Conservation (phyloP, 2,329 filamentous ascomycete genomes). For the Mycocentrospora acerina region DNA sequence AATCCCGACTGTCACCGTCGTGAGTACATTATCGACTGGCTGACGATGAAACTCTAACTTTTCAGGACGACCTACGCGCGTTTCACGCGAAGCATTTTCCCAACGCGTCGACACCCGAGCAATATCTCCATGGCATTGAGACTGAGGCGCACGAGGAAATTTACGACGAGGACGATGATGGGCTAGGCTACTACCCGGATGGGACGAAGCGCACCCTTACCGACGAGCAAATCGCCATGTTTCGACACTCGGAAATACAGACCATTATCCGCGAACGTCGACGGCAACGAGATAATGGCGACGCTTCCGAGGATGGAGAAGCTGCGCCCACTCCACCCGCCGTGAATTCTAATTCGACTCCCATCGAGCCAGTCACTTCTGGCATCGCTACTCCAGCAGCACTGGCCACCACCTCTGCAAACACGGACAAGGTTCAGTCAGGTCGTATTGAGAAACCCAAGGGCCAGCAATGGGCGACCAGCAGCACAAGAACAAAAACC, state of each 20-base stretch:
- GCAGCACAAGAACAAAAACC: constrained; percentile 25
- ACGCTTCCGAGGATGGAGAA: constrained; percentile 16
- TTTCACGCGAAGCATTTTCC: constrained; percentile 50
- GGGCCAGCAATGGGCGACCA: constrained; percentile 29
- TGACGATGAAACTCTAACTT: constrained; percentile 12
- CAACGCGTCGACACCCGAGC: constrained; percentile 36
- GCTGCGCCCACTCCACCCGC: not conserved
- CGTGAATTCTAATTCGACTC: not conserved
- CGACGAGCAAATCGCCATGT: constrained; percentile 87
- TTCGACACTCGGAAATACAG: constrained; percentile 85
- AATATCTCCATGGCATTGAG: constrained; percentile 31
- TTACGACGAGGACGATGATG: constrained; percentile 59
- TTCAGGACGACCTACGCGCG: constrained; percentile 46
- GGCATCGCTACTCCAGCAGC: not conserved
- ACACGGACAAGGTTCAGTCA: constrained; percentile 12
- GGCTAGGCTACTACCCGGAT: constrained; percentile 80
- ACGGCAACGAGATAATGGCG: constrained; percentile 21
- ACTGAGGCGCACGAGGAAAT: constrained; percentile 33
- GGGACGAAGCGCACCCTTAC: constrained; percentile 87
- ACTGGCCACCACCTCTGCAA: constrained; percentile 2
- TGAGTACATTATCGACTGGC: constrained; percentile 13
- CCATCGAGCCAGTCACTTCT: not conserved
- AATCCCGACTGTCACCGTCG: constrained; percentile 35
- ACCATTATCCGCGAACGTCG: constrained; percentile 54
- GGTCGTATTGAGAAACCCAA: constrained; percentile 20